Conservation (phyloP, 108 stramenopile genomes). For the Cylindrotheca closterium region DNA sequence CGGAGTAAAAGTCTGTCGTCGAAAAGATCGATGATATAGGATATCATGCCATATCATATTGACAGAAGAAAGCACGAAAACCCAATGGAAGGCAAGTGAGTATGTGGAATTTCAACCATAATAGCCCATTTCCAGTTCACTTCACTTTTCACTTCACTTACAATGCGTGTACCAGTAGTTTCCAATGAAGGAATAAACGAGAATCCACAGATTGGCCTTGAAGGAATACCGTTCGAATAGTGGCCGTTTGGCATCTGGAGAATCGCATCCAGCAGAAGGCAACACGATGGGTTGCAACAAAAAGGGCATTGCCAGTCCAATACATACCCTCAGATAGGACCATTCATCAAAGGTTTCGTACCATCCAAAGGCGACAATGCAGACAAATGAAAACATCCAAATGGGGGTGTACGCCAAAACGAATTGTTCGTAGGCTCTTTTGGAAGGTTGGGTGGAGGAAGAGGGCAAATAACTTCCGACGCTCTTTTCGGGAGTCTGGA, state of each 20-base stretch:
- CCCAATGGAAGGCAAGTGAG: too few relatives aligned
- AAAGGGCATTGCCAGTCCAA: constrained; percentile 76
- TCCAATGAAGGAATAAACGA: constrained; percentile 94
- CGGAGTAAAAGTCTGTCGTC: constrained; percentile 88
- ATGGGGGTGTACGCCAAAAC: constrained; percentile 71
- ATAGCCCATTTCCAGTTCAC: background rate
- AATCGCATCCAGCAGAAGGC: constrained; percentile 55
- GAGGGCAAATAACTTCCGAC: constrained; percentile 35
- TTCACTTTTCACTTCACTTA: background rate
- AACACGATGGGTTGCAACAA: constrained; percentile 82
- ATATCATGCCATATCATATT: background rate
- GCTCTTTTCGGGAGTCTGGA: constrained; percentile 42
- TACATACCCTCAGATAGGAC: constrained; percentile 72
- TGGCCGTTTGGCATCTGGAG: constrained; percentile 70
- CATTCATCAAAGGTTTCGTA: constrained; percentile 84
- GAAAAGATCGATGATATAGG: background rate
- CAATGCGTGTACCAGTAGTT: constrained; percentile 96
- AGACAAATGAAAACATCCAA: constrained; percentile 81
- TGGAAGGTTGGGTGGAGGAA: constrained; percentile 61
- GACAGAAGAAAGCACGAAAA: background rate
- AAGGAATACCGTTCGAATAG: constrained; percentile 76
- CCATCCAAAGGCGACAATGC: constrained; percentile 72
- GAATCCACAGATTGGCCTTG: constrained; percentile 92
- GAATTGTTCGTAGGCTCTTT: constrained; percentile 80
- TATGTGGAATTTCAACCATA: too few relatives aligned